Conservation (phyloP, 768 basidiomycete species). For the Mrakia blollopis region DNA sequence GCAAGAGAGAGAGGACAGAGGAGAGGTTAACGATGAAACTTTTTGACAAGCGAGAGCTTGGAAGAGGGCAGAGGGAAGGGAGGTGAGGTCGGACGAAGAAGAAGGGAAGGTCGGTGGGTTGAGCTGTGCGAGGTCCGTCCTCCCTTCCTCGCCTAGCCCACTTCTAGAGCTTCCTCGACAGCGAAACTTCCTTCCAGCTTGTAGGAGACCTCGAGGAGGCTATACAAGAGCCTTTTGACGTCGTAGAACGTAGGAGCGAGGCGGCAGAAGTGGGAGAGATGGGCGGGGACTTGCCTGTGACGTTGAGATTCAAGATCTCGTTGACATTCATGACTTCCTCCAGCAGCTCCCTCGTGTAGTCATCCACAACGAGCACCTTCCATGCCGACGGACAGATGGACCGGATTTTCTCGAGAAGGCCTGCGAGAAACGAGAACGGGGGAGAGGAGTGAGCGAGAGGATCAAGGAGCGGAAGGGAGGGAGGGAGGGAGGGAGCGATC, state of each 20-base stretch:
- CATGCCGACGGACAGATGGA: conserved; percentile 49
- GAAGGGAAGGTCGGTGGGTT: not conserved
- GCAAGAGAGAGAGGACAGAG: not conserved
- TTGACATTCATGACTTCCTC: conserved; percentile 83
- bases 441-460: not conserved
- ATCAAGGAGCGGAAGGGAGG: not conserved
- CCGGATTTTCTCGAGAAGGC: conserved; percentile 25
- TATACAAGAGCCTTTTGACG: too few species aligned
- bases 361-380: conserved; percentile 98
- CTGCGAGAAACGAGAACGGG: not conserved
- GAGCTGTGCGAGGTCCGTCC: not conserved
- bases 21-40: not conserved
- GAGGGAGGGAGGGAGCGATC: not conserved
- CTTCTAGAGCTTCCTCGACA: not conserved
- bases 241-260: not conserved
- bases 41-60: too few species aligned
- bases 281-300: conserved; percentile 55
- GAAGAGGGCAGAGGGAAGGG: not conserved
- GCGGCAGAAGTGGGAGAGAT: not conserved
- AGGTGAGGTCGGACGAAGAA: not conserved
- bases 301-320: conserved; percentile 92
- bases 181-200: not conserved
- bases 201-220: too few species aligned
- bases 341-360: conserved; percentile 77
- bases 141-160: not conserved